Evolutionary conservation across 345 rosid genomes (phyloP).

Genomic region (Eucalyptus coolabah): DNA sequence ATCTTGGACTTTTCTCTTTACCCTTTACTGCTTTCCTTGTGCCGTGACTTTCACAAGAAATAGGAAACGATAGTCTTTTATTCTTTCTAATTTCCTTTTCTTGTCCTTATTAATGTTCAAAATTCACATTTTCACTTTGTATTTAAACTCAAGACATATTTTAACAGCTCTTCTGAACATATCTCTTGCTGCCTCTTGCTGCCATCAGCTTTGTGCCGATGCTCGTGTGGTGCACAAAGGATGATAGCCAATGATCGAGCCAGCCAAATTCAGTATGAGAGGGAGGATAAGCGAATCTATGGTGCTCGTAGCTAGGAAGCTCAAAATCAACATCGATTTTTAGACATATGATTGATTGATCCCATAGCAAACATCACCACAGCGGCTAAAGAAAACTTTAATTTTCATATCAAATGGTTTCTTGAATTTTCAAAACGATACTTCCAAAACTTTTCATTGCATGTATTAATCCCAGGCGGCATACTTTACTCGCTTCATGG

Average conservation of each 20-base stretch:
- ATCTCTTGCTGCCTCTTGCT: neutral
- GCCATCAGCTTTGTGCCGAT: neutral
- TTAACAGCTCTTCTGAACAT: neutral
- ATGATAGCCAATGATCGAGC: neutral
- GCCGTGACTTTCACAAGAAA: no score
- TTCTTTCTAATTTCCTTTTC: no score
- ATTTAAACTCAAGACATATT: no score
- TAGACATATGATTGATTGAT: neutral
- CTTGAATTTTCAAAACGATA: neutral
- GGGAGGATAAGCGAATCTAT: neutral
- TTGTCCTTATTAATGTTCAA: no score
- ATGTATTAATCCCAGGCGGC: neutral
- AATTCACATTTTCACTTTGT: no score
- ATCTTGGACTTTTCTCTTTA: no score
- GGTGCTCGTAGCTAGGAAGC: neutral
- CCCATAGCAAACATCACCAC: neutral
- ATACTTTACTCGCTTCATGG: neutral
- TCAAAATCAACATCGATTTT: neutral
- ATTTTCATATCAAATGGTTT: neutral
- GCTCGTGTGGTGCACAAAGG: neutral
- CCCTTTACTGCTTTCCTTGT: no score
- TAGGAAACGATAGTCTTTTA: no score
- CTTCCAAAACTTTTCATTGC: neutral
- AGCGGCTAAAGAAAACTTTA: neutral
- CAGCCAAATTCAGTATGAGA: neutral